Base-by-base conservation (phyloP, 2,329 filamentous ascomycete genomes). In the Plectosphaerella cucumerina region DNA sequence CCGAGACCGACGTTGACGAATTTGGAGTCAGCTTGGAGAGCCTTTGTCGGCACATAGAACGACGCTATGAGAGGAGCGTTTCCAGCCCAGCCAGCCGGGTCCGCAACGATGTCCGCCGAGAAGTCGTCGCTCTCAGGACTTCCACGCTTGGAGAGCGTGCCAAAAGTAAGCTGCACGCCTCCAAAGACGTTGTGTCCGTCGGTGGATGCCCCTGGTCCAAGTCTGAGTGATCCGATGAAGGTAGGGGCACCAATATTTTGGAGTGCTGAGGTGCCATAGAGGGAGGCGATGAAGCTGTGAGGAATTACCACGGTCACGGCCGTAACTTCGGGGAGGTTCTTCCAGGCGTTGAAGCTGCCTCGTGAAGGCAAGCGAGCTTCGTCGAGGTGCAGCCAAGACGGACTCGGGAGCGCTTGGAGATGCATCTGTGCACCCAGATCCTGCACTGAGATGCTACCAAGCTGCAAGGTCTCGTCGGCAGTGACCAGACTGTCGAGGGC, bases 141-240 rank as follows among this genome's bases (percentile, higher is more conserved):
- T 0, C 66, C 65, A 2, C 44, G 49, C 0, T 59, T 54, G 45
- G 58, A 58, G 12, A 72, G 50, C 0, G 59, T 63, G 14, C 74
- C 75, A 56, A 76, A 76, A 5, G 59, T 51, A 26, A 76, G 54
- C 1, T 77, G 74, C 12, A 73, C 61, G 50, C 70, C 64, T 4
- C 63, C 58, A 56, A 70, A 77, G 14, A 67, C 55, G 53, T 66
- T 68, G 23, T 65, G 60, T 64, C 65, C 72, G 43, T 59, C 53
- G 20, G 56, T 52, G 12, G 55, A 43, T 2, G 60, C 56, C 26
- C 23, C 26, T 31, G 26, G 11, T 54, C 59, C 53, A 10, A 63
- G 56, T n/a, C 58, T 60, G 17, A 70, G 47, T 1, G 62, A 65
- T 18, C 59, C 68, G 22, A 65, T 51, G 31, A 71, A 31, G 2